These are phyloP conservation scores for Fusarium sp. DNA, from an alignment of 2,329 filamentous ascomycete species.

Conservation along the genomic window DNA sequence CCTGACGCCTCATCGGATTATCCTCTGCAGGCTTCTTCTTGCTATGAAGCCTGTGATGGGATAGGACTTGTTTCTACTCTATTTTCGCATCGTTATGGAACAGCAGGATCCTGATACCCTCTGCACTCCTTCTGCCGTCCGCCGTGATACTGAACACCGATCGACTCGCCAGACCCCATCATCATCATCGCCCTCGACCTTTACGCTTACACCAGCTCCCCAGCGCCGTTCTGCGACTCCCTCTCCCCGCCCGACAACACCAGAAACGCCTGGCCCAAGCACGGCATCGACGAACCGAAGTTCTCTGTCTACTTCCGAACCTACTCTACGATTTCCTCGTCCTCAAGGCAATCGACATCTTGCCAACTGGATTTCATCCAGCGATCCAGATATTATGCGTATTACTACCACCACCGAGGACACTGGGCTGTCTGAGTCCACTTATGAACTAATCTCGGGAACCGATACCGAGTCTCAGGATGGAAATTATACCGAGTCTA, in stretches of 20 bases:
- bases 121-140: constrained; percentile 48
- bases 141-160: constrained; percentile 51
- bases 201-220: constrained; percentile 41
- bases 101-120: constrained; percentile 54
- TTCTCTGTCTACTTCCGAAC: constrained; percentile 58
- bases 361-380: constrained; percentile 71
- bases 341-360: constrained; percentile 68
- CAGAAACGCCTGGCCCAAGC: constrained; percentile 25
- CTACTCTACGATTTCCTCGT: constrained; percentile 68
- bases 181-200: constrained; percentile 40
- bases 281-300: constrained; percentile 19
- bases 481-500: constrained; percentile 61
- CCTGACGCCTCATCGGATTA: constrained; percentile 38
- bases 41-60: constrained; percentile 47
- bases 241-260: constrained; percentile 34
- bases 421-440: constrained; percentile 67
- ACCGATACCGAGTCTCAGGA: constrained; percentile 68
- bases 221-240: constrained; percentile 37
- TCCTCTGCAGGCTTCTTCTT: constrained; percentile 42
- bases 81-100: constrained; percentile 65
- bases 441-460: constrained; percentile 68
- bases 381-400: constrained; percentile 69
- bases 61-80: constrained; percentile 49
- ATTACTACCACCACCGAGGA: constrained; percentile 60
- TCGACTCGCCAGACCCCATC: constrained; percentile 42